Evolutionary conservation across 2,329 filamentous ascomycete genomes (phyloP), one percentile per base, ranked within the genome.

Genomic region (Calonectria multiphialidica): DNA sequence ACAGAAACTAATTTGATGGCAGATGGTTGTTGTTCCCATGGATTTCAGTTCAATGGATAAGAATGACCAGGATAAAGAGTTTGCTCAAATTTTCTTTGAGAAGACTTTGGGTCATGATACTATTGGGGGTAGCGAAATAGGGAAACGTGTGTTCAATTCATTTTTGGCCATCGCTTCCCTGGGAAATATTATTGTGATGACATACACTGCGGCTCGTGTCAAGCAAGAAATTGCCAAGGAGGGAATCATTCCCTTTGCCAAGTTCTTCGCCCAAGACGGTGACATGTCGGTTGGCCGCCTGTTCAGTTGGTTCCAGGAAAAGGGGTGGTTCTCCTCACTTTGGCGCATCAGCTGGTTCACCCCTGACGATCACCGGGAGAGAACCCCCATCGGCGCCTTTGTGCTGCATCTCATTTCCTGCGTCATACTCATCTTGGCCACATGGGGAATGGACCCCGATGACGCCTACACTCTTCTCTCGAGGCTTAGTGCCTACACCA

Each of bases 211-310:
- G 9, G 85, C 88, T 3, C 83, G 88, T 72, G 86, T 91, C 21
- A 90, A 91, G 77, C 89, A 91, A 76, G 89, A 91, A 76, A 90
- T 91, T 50, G 90, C 89, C 9, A 90, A 91, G 75, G 87, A 90
- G 77, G 89, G 89, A 0, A 86, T 90, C 65, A 80, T 90, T 2
- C 88, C 88, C 0, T 88, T 81, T 66, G 84, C 87, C 4, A 83
- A 84, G 42, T 87, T 89, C 80, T 87, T 89, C 72, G 87, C 85
- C 2, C 80, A 82, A 47, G 82, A 84, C 49, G 76, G 74, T 2
- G 83, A 84, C 28, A 73, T 83, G 35, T 83, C 82, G 1, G 23
- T 84, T 4, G 83, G 83, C 0, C 79, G 82, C 2, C 70, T 84
- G 0, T 69, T 84, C 6, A 50, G 57, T 1, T 83, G 80, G 80